Conservation (phyloP, 306 rosid genomes). For the Medicago ruthenica region DNA sequence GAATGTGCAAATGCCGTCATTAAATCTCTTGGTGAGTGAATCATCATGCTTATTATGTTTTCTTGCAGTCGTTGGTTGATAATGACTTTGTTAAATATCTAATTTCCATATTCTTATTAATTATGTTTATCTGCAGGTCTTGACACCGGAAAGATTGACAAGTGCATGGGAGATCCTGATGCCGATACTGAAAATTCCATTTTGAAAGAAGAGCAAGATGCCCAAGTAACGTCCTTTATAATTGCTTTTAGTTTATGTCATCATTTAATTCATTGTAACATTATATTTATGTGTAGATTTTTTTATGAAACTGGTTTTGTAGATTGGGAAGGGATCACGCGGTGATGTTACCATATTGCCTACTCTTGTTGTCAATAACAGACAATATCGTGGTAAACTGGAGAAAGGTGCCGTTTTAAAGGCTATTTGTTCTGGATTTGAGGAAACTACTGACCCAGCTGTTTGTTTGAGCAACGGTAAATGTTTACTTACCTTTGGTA, state of each 20-base stretch:
- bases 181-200: constrained; percentile 82
- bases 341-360: constrained; percentile 99
- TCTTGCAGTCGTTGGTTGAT: constrained; percentile 11
- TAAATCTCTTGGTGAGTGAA: constrained; percentile 77
- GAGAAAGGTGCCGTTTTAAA: constrained; percentile 93
- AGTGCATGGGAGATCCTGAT: constrained; percentile 88
- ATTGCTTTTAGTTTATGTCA: constrained; percentile 11
- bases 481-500: constrained; percentile 18
- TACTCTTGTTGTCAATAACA: constrained; percentile 93
- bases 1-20: constrained; percentile 83
- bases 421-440: constrained; percentile 98
- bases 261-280: constrained; percentile 19
- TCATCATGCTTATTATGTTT: constrained; percentile 36
- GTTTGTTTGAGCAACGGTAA: constrained; percentile 96
- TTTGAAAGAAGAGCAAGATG: constrained; percentile 98
- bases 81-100: neutral
- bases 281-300: no score
- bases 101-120: neutral
- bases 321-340: constrained; percentile 96
- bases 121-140: constrained; percentile 64
- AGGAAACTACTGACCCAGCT: constrained; percentile 98
- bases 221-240: constrained; percentile 62
- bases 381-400: constrained; percentile 99
- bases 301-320: constrained; percentile 31
- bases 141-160: constrained; percentile 73